Evolutionary conservation across 768 basidiomycete species (phyloP), one percentile per base, ranked within the genome.

Genomic region (Tulasnella sp.): DNA sequence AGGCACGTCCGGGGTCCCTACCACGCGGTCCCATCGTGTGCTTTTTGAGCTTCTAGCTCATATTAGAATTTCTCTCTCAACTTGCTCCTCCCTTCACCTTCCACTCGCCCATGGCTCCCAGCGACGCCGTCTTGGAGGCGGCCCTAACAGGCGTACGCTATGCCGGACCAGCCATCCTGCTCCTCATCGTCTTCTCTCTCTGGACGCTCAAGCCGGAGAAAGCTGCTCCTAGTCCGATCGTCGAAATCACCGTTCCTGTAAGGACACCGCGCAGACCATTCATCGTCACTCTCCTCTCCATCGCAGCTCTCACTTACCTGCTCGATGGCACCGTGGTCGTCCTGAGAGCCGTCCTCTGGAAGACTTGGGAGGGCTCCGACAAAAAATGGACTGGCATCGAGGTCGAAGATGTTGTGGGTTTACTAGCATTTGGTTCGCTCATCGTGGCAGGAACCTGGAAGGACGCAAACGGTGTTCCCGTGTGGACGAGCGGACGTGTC

Each of bases 401-500:
- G 25, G 42, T 64, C 8, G 56, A 61, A 0, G 62, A 86, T 39
- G 65, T 87, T 40, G 67, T 82, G 41, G 87, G 85, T 53, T 74
- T 88, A 31, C 64, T 79, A 39, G 83, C 82, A 3, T 86, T 85
- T 63, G 71, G 80, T 34, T 82, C 83, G 35, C 71, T 90, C 48
- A 83, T 86, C 12, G 79, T 80, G 8, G 71, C 87, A 41, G 87
- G 87, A 7, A 75, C 84, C 11, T 88, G 81, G 79, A 87, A 89
- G 69, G 86, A 86, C 61, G 71, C 84, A 54, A 75, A 78, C 29
- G 83, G 83, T 34, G 74, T 81, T 34, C 73, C 79, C 36, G 78
- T 86, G 15, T 87, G 84, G 85, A 75, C 73, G 32, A 65, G 78
- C 63, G 78, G 66, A 60, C 75, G 79, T 45, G 67, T 86, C 63